A percentile compares a stretch with the other conserved stretches of the same genome.
Conservation (phyloP, 345 rosid species). For the Turnera subulata region DNA sequence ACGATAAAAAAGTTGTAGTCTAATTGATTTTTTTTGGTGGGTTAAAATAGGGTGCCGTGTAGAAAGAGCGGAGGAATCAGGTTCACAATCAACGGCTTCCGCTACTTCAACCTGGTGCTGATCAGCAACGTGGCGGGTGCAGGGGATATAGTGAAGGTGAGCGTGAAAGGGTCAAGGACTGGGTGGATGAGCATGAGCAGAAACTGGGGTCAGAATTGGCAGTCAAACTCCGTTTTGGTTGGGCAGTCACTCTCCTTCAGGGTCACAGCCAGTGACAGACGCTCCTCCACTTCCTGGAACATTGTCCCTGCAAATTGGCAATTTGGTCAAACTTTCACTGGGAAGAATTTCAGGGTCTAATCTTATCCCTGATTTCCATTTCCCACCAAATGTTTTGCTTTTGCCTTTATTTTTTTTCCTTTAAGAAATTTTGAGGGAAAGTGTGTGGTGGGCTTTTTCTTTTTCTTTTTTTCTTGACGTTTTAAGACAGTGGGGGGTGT, state of each 20-base stretch:
- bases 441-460: neutral
- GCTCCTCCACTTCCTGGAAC: slow-evolving; percentile 73
- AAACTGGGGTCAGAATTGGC: slow-evolving; percentile 82
- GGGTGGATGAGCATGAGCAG: slow-evolving; percentile 58
- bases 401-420: neutral
- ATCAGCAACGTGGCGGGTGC: slow-evolving; percentile 74
- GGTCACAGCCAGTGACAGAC: slow-evolving; percentile 62
- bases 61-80: slow-evolving; percentile 59
- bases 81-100: slow-evolving; percentile 58
- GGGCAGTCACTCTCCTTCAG: slow-evolving; percentile 73
- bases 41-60: slow-evolving; percentile 43
- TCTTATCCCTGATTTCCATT: neutral
- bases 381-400: slow-evolving; percentile 4
- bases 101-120: slow-evolving; percentile 57
- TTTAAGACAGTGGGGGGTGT: neutral
- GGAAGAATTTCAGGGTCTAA: slow-evolving; percentile 66
- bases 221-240: slow-evolving; percentile 47
- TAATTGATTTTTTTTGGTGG: too few relatives aligned
- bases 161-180: slow-evolving; percentile 55
- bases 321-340: slow-evolving; percentile 73
- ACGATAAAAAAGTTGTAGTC: too few relatives aligned
- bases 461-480: neutral
- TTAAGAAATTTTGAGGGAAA: neutral
- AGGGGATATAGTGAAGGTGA: slow-evolving; percentile 49
- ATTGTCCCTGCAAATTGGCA: slow-evolving; percentile 62